Percentiles rank a stretch among this genome's conserved stretches.
Evolutionary conservation across 2,329 filamentous ascomycete species (phyloP).

Genomic region (Colletotrichum abscissum): DNA sequence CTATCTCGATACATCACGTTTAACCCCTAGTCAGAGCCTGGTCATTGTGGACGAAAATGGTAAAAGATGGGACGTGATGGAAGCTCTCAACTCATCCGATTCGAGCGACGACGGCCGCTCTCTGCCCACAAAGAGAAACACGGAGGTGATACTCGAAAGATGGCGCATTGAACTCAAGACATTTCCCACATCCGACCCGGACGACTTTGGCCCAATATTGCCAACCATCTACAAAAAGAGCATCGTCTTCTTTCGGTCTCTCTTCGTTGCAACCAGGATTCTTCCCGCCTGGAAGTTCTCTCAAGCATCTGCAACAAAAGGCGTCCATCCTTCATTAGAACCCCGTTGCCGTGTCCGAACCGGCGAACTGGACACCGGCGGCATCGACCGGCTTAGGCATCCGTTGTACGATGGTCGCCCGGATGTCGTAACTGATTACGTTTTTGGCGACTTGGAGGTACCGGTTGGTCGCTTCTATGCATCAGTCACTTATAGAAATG

Average conservation of each 20-base stretch:
- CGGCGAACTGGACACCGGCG: constrained; percentile 64
- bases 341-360: constrained; percentile 84
- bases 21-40: constrained; percentile 87
- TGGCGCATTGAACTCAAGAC: constrained; percentile 89
- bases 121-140: constrained; percentile 58
- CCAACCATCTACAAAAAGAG: constrained; percentile 97
- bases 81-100: constrained; percentile 77
- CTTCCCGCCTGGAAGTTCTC: constrained; percentile 88
- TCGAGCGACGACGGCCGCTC: constrained; percentile 56
- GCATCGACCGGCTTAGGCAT: constrained; percentile 76
- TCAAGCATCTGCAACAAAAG: constrained; percentile 78
- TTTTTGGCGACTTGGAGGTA: constrained; percentile 86
- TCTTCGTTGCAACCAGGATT: constrained; percentile 85
- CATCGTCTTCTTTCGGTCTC: constrained; percentile 91
- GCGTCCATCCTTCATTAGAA: constrained; percentile 73
- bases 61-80: constrained; percentile 91
- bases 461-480: constrained; percentile 87
- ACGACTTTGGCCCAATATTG: constrained; percentile 72
- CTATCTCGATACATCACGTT: constrained; percentile 82
- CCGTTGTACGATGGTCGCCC: constrained; percentile 74
- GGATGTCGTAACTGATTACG: constrained; percentile 78
- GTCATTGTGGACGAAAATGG: constrained; percentile 90
- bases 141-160: constrained; percentile 87
- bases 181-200: constrained; percentile 56
- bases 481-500: constrained; percentile 84